phyloP scores from a whole-genome alignment of 352 stramenopile genomes.

The Globisporangium splendens region DNA sequence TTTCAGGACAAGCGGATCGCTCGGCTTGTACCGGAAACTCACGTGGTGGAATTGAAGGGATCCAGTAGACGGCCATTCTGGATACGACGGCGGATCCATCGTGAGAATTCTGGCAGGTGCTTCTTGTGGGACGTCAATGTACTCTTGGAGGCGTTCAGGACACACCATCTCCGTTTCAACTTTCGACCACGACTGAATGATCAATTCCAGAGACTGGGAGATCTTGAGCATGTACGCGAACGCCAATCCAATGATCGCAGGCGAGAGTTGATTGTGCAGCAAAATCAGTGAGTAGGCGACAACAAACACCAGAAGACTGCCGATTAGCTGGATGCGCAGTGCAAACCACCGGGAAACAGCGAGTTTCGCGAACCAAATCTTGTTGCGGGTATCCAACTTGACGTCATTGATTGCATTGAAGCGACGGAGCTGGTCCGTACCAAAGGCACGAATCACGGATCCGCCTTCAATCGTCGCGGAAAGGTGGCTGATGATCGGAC shows the following conservation, averaged over 20 bases:
- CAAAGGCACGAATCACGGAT: conserved; percentile 54
- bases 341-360: conserved; percentile 47
- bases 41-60: conserved; percentile 82
- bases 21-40: conserved; percentile 85
- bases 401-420: conserved; percentile 32
- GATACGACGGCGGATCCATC: conserved; percentile 26
- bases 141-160: conserved; percentile 80
- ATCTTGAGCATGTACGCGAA: conserved; percentile 81
- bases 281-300: conserved; percentile 38
- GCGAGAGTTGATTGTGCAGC: conserved; percentile 31
- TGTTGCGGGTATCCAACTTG: conserved; percentile 40
- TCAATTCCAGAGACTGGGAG: conserved; percentile 66
- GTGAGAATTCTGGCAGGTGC: conserved; percentile 6
- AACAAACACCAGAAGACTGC: conserved; percentile 86
- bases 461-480: conserved; percentile 52
- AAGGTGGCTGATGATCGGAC: conserved; percentile 47
- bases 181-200: conserved; percentile 46
- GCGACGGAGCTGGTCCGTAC: conserved; percentile 26
- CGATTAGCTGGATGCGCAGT: conserved; percentile 64
- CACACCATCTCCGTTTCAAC: conserved; percentile 71
- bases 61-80: conserved; percentile 79
- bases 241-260: conserved; percentile 66
- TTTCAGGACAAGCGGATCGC: conserved; percentile 44
- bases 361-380: conserved; percentile 33
- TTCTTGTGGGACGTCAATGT: conserved; percentile 43